These are phyloP conservation scores for Fusarium sp. DNA, from an alignment of 2,329 filamentous ascomycete species.

Conservation along the genomic window DNA sequence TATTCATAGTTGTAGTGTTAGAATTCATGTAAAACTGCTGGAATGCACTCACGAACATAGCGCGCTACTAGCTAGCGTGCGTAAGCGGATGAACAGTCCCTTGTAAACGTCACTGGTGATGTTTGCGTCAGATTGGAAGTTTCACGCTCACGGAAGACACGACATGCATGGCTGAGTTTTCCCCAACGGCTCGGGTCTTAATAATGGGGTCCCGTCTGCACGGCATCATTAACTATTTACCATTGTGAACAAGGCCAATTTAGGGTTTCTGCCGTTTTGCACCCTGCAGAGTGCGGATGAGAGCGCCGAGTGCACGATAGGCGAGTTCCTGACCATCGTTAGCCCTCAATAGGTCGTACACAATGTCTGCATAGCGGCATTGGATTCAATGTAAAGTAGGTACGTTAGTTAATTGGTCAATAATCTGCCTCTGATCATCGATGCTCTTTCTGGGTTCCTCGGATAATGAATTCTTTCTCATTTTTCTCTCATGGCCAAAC, in stretches of 20 bases:
- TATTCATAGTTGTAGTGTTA: background rate
- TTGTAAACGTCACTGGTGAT: constrained; percentile 32
- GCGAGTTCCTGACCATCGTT: background rate
- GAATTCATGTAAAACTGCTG: background rate
- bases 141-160: background rate
- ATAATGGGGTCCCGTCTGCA: background rate
- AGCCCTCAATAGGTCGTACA: background rate
- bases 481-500: background rate
- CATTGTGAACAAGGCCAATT: background rate
- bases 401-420: background rate
- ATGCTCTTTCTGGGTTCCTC: background rate
- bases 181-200: constrained; percentile 19
- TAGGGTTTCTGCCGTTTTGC: constrained; percentile 26
- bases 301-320: constrained; percentile 2
- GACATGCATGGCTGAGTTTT: constrained; percentile 1
- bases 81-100: background rate
- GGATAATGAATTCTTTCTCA: background rate
- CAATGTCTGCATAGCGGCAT: background rate
- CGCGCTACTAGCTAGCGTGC: constrained; percentile 14
- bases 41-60: constrained; percentile 16
- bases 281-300: constrained; percentile 2
- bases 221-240: background rate
- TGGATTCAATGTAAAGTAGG: background rate
- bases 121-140: constrained; percentile 13
- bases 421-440: background rate